phyloP scores from a whole-genome alignment of 2,329 filamentous ascomycete genomes.

The Fusarium cicatricum region DNA sequence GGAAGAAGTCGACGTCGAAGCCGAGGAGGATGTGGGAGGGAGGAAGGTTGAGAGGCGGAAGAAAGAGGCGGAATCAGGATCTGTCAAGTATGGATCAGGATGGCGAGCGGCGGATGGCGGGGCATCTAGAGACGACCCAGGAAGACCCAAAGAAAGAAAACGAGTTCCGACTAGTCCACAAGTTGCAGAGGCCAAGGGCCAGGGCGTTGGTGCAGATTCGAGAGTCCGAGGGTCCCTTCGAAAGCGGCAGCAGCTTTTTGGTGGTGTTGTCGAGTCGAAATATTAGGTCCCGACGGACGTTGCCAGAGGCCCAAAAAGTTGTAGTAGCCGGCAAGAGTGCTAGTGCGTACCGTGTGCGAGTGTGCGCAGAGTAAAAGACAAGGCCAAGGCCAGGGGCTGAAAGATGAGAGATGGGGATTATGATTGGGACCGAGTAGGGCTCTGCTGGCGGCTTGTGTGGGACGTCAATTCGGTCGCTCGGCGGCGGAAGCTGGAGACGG shows the following conservation, averaged over 20 bases:
- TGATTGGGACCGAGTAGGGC: slow-evolving; percentile 41
- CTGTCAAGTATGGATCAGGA: slow-evolving; percentile 43
- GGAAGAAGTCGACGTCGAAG: slow-evolving; percentile 39
- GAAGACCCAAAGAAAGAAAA: slow-evolving; percentile 33
- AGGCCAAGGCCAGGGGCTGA: slow-evolving; percentile 24
- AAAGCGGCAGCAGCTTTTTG: slow-evolving; percentile 19
- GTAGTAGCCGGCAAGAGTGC: slow-evolving; percentile 32
- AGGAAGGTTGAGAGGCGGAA: slow-evolving; percentile 28
- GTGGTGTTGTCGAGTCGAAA: slow-evolving; percentile 19
- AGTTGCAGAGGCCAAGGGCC: slow-evolving; percentile 28
- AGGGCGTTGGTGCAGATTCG: slow-evolving; percentile 21
- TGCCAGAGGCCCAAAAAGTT: slow-evolving; percentile 37
- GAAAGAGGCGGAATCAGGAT: slow-evolving; percentile 42
- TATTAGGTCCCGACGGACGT: slow-evolving; percentile 35
- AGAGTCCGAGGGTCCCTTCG: slow-evolving; percentile 13
- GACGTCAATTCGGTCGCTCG: slow-evolving; percentile 34
- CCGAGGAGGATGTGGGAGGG: slow-evolving; percentile 35
- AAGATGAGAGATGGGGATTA: slow-evolving; percentile 25
- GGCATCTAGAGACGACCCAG: slow-evolving; percentile 40
- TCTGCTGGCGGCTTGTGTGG: slow-evolving; percentile 30
- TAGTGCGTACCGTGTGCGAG: slow-evolving; percentile 32
- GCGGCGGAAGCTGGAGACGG: slow-evolving; percentile 34
- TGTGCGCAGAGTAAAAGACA: slow-evolving; percentile 14
- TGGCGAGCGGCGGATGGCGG: slow-evolving; percentile 42
- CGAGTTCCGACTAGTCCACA: slow-evolving; percentile 27